phyloP scores from a whole-genome alignment of 2,329 filamentous ascomycete species.

The Alternaria sp. region DNA sequence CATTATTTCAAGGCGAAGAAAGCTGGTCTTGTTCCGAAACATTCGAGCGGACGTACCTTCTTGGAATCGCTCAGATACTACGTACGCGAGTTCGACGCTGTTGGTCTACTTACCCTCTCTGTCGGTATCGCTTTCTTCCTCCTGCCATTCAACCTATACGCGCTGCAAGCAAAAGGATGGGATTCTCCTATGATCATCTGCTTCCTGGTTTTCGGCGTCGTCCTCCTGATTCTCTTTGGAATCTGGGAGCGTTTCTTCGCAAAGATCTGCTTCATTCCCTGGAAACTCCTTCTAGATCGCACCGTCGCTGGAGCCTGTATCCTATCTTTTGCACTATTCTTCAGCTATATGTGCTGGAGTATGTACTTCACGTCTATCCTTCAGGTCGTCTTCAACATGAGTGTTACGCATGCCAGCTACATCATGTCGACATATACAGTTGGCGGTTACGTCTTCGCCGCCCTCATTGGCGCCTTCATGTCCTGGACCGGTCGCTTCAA shows the following conservation, averaged over 20 bases:
- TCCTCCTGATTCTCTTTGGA: slow-evolving; percentile 48
- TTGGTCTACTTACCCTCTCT: slow-evolving; percentile 67
- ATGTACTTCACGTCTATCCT: slow-evolving; percentile 53
- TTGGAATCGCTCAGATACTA: slow-evolving; percentile 62
- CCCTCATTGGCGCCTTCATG: slow-evolving; percentile 32
- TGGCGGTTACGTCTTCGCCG: slow-evolving; percentile 20
- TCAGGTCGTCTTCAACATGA: slow-evolving; percentile 48
- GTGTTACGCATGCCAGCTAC: slow-evolving; percentile 44
- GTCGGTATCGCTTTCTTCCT: slow-evolving; percentile 71
- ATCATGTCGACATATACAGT: slow-evolving; percentile 47
- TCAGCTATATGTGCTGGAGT: slow-evolving; percentile 48
- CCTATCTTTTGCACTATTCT: slow-evolving; percentile 51
- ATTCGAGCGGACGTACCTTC: slow-evolving; percentile 11
- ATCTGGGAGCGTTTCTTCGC: slow-evolving; percentile 53
- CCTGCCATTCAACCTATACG: slow-evolving; percentile 69
- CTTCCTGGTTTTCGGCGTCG: slow-evolving; percentile 49
- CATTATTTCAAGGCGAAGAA: slow-evolving; percentile 68
- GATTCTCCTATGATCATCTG: slow-evolving; percentile 46
- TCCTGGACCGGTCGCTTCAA: slow-evolving; percentile 35
- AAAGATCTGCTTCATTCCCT: slow-evolving; percentile 53
- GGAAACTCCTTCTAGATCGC: slow-evolving; percentile 56
- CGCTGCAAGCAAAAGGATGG: slow-evolving; percentile 43
- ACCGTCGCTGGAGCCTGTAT: slow-evolving; percentile 62
- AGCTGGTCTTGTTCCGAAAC: slow-evolving; percentile 55
- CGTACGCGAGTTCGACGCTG: slow-evolving; percentile 67